phyloP scores from a whole-genome alignment of 805 yeast species.

The Nakazawaea wickerhamii region DNA sequence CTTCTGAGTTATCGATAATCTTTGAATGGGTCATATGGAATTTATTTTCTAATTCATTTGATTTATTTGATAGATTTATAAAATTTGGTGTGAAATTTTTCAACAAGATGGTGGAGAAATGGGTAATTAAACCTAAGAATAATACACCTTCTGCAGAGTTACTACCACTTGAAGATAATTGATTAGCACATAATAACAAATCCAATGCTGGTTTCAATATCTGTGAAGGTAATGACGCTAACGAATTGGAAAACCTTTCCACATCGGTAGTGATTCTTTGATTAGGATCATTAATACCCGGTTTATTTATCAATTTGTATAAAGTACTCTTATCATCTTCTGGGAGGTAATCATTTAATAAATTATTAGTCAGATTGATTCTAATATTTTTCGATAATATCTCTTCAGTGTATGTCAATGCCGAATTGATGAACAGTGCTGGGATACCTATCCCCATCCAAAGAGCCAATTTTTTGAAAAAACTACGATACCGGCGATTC shows the following conservation, averaged over 20 bases:
- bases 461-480: conserved; percentile 53
- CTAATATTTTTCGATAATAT: conserved; percentile 56
- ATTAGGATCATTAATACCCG: conserved; percentile 61
- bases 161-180: conserved; percentile 57
- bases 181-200: conserved; percentile 72
- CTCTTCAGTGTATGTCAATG: conserved; percentile 56
- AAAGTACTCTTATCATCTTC: conserved; percentile 63
- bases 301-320: conserved; percentile 63
- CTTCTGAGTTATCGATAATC: conserved; percentile 74
- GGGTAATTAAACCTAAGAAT: conserved; percentile 73
- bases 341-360: conserved; percentile 70
- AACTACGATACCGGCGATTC: conserved; percentile 58
- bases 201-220: conserved; percentile 79
- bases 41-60: conserved; percentile 78
- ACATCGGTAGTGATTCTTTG: conserved; percentile 81
- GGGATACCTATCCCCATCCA: conserved; percentile 90
- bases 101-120: conserved; percentile 68
- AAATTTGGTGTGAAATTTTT: conserved; percentile 85
- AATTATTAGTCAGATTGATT: conserved; percentile 53
- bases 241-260: conserved; percentile 62
- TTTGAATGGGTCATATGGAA: conserved; percentile 80
- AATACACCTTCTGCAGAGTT: conserved; percentile 77
- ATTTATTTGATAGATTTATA: conserved; percentile 69
- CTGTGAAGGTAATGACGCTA: conserved; percentile 76
- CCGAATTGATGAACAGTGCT: conserved; percentile 72